Evolutionary conservation across 352 stramenopile species (phyloP).

Genomic region (Detonula confervacea): DNA sequence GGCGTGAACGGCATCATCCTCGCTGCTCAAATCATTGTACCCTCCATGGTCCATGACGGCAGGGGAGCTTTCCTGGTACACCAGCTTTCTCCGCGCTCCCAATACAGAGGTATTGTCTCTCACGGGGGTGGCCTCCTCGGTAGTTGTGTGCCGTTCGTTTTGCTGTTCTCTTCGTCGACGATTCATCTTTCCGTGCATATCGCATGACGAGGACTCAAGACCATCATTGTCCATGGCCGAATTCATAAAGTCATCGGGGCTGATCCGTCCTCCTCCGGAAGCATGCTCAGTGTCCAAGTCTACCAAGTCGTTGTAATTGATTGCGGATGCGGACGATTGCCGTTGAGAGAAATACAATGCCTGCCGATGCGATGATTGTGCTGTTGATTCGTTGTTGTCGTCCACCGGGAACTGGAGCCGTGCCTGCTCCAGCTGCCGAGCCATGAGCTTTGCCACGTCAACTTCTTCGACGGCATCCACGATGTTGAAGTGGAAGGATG

Average conservation of each 20-base stretch:
- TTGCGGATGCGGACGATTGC: too few species aligned
- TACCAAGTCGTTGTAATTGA: too few species aligned
- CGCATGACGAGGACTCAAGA: too few species aligned
- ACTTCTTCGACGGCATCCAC: neutral
- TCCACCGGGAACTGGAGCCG: too few species aligned
- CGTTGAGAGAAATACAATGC: too few species aligned
- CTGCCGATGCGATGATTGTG: too few species aligned
- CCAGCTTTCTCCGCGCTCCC: neutral
- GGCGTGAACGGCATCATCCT: slow-evolving; percentile 14
- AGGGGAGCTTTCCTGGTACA: neutral
- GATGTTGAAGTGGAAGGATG: too few species aligned
- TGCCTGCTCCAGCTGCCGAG: neutral
- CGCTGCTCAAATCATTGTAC: neutral
- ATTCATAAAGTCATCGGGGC: slow-evolving; percentile 5
- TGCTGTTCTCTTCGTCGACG: neutral
- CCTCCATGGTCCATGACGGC: neutral
- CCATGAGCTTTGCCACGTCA: neutral
- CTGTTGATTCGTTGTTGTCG: too few species aligned
- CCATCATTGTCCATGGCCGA: neutral
- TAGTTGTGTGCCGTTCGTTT: neutral
- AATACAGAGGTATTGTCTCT: neutral
- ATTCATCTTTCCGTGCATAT: neutral
- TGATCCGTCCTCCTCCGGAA: neutral
- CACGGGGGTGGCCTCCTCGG: neutral
- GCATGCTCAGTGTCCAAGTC: too few species aligned